Base-by-base conservation (phyloP, 2,329 filamentous ascomycete species). In the Diaporthe citriasiana region DNA sequence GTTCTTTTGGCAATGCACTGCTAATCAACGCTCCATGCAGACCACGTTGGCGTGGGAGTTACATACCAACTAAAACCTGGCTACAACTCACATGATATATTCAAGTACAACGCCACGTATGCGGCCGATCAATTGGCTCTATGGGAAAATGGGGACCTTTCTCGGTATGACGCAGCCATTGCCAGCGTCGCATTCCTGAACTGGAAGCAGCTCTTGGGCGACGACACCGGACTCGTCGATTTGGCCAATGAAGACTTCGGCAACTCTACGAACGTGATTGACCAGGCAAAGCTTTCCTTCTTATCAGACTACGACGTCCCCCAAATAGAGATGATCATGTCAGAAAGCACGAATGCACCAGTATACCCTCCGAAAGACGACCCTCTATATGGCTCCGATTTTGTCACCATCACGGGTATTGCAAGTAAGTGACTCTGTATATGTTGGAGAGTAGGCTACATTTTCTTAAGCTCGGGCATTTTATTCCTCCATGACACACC, bases 1-100 rank as follows among this genome's bases (percentile, higher is more conserved):
- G 13, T 40, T 15, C 84, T 79, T 6, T 77, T 85, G 6, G 13
- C 25, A 27, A 22, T 25, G 38, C 8, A 80, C 79, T 0, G 79
- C 81, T 1, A 89, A 89, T 80, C 0, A 89, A 89, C 12, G 82
- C 86, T 0, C 88, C 88, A 80, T 88, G 90, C 78, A 88, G 79
- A 80, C 71, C 79, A 80, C 73, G 30, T 77, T 40, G 76, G 76
- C 33, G 57, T 79, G 55, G 47, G 73, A 17, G 72, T 70, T 12
- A 72, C 73, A 4, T 79, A 76, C 68, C 77, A 74, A 74, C 77
- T 84, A 55, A 80, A 80, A 60, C 73, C 78, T 35, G 76, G 79
- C 25, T 81, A 78, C 77, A 78, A 75, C n/a, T 81, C 81, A 10
- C 78, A 80, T 42, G 82, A 84, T 76, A 75, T 77, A 25, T 76